phyloP scores from a whole-genome alignment of 805 yeast genomes.

The Wickerhamiella bombiphila region DNA sequence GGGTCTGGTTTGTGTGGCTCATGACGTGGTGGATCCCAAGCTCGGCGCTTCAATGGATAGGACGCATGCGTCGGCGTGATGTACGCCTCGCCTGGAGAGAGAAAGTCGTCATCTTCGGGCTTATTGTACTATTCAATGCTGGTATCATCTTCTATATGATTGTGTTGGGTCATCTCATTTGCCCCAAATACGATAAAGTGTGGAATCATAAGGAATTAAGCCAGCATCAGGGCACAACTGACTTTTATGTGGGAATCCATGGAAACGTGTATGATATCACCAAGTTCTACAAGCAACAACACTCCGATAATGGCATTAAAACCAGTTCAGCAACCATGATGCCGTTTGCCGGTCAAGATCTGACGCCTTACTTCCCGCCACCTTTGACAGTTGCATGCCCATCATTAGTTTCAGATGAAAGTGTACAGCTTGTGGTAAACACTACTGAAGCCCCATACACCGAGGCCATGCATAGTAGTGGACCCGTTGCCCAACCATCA shows the following conservation, averaged over 20 bases:
- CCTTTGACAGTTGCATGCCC: constrained; percentile 29
- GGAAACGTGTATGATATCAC: constrained; percentile 30
- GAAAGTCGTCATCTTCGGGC: constrained; percentile 25
- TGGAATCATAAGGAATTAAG: constrained; percentile 27
- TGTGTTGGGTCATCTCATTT: constrained; percentile 25
- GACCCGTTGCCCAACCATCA: constrained; percentile 19
- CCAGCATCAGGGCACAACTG: constrained; percentile 24
- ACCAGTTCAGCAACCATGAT: constrained; percentile 24
- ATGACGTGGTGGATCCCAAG: constrained; percentile 30
- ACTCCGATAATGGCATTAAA: constrained; percentile 26
- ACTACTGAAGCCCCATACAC: constrained; percentile 19
- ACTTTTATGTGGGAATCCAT: constrained; percentile 27
- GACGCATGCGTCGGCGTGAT: constrained; percentile 28
- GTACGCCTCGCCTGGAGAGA: constrained; percentile 32
- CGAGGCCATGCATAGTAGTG: constrained; percentile 24
- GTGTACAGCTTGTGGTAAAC: constrained; percentile 21
- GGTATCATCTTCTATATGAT: constrained; percentile 31
- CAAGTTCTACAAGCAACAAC: constrained; percentile 27
- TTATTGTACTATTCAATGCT: constrained; percentile 25
- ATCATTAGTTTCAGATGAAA: constrained; percentile 23
- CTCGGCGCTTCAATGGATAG: constrained; percentile 22
- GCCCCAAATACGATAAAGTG: constrained; percentile 29
- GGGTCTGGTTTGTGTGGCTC: constrained; percentile 29
- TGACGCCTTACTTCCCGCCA: constrained; percentile 28
- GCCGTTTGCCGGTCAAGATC: constrained; percentile 27